Percentiles rank a stretch among this genome's conserved stretches.
Conservation (phyloP, 129 eudicot genomes). For the Heracleum sosnowskyi region DNA sequence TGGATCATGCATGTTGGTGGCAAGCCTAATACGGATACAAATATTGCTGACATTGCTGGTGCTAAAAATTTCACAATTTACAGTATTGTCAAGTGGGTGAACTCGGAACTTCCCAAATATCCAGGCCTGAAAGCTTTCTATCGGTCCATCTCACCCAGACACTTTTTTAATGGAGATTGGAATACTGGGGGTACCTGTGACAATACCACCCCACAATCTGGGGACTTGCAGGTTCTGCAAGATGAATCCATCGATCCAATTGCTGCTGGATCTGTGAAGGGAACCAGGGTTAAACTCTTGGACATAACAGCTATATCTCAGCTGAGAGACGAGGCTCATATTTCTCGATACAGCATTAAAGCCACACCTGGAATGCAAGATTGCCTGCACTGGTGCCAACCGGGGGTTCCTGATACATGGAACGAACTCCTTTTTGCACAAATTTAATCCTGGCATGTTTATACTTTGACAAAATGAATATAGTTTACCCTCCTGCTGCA, state of each 20-base stretch:
- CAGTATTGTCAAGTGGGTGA: slow-evolving; percentile 61
- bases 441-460: slow-evolving; percentile 7
- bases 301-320: slow-evolving; percentile 75
- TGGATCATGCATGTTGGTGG: slow-evolving; percentile 81
- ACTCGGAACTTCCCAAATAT: slow-evolving; percentile 50
- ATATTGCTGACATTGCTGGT: slow-evolving; percentile 36
- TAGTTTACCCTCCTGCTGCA: neutral
- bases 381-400: slow-evolving; percentile 67
- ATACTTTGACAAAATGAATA: neutral
- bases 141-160: slow-evolving; percentile 82
- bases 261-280: slow-evolving; percentile 69
- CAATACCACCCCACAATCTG: slow-evolving; percentile 56
- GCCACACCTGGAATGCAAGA: slow-evolving; percentile 52
- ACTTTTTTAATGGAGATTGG: slow-evolving; percentile 98
- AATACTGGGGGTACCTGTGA: slow-evolving; percentile 95
- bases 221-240: slow-evolving; percentile 41
- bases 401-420: slow-evolving; percentile 70
- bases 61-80: slow-evolving; percentile 68
- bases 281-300: slow-evolving; percentile 59
- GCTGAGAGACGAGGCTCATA: slow-evolving; percentile 73
- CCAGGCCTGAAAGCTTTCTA: slow-evolving; percentile 65
- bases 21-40: slow-evolving; percentile 47
- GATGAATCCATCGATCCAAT: slow-evolving; percentile 55
- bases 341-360: slow-evolving; percentile 44
- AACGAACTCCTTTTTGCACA: slow-evolving; percentile 49